phyloP scores from a whole-genome alignment of 2,329 filamentous ascomycete species.

The Dothideomycetes sp. region DNA sequence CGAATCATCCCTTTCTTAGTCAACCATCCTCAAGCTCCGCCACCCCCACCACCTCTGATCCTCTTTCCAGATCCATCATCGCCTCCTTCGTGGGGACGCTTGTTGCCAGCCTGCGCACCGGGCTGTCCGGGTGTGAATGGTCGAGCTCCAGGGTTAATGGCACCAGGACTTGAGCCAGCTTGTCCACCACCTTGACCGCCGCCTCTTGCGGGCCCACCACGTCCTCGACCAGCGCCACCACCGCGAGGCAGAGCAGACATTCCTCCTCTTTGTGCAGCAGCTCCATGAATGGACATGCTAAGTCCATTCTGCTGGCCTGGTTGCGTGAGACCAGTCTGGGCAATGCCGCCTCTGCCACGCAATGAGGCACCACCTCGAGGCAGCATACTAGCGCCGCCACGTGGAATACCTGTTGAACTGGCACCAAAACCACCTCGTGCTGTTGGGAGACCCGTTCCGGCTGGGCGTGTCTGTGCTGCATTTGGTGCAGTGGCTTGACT shows the following conservation, averaged over 20 bases:
- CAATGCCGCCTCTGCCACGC: slow-evolving; percentile 13
- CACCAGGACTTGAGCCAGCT: no score
- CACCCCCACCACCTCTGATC: slow-evolving; percentile 14
- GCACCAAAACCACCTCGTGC: slow-evolving; percentile 10
- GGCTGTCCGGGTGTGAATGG: slow-evolving; percentile 21
- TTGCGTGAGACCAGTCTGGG: slow-evolving; percentile 3
- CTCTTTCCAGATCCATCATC: slow-evolving; percentile 20
- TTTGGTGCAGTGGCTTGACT: slow-evolving; percentile 5
- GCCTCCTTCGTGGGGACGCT: slow-evolving; percentile 21
- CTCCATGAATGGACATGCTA: slow-evolving; percentile 8
- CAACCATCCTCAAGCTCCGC: slow-evolving; percentile 1
- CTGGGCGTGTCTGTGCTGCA: slow-evolving; percentile 9
- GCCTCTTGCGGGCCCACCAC: slow-evolving; percentile 13
- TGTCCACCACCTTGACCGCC: slow-evolving; percentile 11
- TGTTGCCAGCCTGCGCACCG: slow-evolving; percentile 19
- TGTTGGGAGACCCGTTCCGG: slow-evolving; percentile 13
- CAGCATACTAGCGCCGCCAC: slow-evolving; percentile 14
- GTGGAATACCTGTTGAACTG: slow-evolving; percentile 14
- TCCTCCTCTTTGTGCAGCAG: slow-evolving; percentile 8
- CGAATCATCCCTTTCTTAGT: no score
- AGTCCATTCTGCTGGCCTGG: slow-evolving; percentile 2
- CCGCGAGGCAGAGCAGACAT: slow-evolving; percentile 9
- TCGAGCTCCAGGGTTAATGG: slow-evolving; percentile 24
- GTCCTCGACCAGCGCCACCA: slow-evolving; percentile 12
- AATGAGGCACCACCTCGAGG: slow-evolving; percentile 14